Evolutionary conservation across 1,139 yeast genomes (phyloP).

Genomic region (Ashbya aceris): DNA sequence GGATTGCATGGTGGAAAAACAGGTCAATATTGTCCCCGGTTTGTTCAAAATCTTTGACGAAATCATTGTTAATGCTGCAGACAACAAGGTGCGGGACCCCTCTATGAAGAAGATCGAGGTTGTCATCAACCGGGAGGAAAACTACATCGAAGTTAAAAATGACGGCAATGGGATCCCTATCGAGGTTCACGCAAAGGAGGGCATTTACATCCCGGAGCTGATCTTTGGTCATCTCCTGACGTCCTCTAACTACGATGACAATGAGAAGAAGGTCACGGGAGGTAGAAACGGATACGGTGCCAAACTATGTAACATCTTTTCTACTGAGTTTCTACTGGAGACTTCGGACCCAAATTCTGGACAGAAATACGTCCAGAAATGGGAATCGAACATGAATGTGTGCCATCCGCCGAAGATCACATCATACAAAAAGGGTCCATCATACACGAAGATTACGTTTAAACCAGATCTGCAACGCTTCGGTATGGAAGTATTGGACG

Average conservation of each 20-base stretch:
- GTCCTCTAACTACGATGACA: conserved; percentile 92
- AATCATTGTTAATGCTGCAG: conserved; percentile 96
- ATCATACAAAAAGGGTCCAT: conserved; percentile 40
- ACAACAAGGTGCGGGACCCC: conserved; percentile 93
- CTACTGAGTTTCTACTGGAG: conserved; percentile 78
- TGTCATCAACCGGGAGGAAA: conserved; percentile 63
- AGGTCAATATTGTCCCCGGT: conserved; percentile 86
- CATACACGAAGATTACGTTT: conserved; percentile 82
- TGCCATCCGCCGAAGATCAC: conserved; percentile 72
- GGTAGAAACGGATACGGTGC: conserved; percentile 99
- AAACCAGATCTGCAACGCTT: conserved; percentile 82
- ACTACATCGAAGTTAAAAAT: conserved; percentile 71
- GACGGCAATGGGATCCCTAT: conserved; percentile 96
- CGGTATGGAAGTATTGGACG: conserved; percentile 74
- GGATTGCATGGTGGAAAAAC: conserved; percentile 62
- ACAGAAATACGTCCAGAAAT: conserved; percentile 64
- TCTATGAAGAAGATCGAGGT: conserved; percentile 80
- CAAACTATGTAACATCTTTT: conserved; percentile 84
- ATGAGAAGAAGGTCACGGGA: conserved; percentile 93
- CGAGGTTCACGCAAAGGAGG: conserved; percentile 85
- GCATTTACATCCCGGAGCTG: conserved; percentile 89
- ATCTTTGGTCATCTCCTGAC: conserved; percentile 94
- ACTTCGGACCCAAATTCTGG: conserved; percentile 71
- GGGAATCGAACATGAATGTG: conserved; percentile 80
- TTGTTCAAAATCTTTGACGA: conserved; percentile 95